A percentile compares a stretch with the other conserved stretches of the same genome.
phyloP scores from a whole-genome alignment of 352 stramenopile genomes.

The Phytophthora rubi region DNA sequence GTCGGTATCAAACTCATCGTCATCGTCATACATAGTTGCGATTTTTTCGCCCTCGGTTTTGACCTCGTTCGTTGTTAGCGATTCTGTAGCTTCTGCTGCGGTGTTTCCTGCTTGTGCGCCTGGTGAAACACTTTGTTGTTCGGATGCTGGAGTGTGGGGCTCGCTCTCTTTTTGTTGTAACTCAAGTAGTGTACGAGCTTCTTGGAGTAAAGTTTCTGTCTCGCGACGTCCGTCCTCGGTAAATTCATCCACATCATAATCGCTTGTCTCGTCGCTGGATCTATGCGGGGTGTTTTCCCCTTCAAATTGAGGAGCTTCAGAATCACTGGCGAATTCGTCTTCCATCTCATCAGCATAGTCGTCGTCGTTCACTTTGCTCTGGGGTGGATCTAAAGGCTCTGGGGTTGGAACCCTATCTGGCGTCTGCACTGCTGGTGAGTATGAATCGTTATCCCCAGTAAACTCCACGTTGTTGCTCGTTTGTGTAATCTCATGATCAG shows the following conservation, averaged over 20 bases:
- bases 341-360: constrained; percentile 31
- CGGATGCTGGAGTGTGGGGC: not conserved
- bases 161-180: constrained; percentile 22
- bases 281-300: constrained; percentile 12
- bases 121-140: not conserved
- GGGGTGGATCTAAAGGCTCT: not conserved
- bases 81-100: not conserved
- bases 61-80: not conserved
- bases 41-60: not conserved
- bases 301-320: constrained; percentile 11
- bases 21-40: constrained; percentile 22
- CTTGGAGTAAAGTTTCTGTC: constrained; percentile 47
- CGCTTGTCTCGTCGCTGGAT: constrained; percentile 4
- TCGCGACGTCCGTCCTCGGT: constrained; percentile 37
- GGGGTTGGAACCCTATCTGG: not conserved
- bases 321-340: constrained; percentile 25
- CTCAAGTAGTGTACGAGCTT: constrained; percentile 46
- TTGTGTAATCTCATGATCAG: not conserved
- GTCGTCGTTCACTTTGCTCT: constrained; percentile 9
- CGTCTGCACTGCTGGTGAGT: not conserved
- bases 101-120: not conserved
- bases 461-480: not conserved
- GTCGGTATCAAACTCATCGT: constrained; percentile 29
- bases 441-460: not conserved
- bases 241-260: constrained; percentile 29